Conservation (phyloP, 495 filamentous ascomycete species). For the Hypoxylon perforatum region DNA sequence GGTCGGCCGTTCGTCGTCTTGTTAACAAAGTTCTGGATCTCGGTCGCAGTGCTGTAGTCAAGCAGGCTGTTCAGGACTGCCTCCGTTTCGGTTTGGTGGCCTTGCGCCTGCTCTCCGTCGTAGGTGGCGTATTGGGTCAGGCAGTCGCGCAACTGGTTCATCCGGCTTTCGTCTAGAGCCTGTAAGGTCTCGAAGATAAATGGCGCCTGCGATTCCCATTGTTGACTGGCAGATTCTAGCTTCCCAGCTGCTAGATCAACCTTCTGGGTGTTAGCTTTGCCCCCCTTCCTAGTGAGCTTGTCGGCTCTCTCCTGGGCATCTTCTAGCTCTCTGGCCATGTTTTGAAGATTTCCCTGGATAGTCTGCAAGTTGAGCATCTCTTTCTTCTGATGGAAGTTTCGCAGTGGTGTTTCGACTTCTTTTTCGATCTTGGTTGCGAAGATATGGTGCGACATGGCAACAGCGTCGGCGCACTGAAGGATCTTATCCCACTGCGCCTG, state of each 20-base stretch:
- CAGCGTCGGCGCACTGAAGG: constrained; percentile 77
- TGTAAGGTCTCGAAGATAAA: constrained; percentile 97
- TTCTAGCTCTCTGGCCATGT: constrained; percentile 87
- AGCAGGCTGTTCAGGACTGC: constrained; percentile 85
- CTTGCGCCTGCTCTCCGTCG: constrained; percentile 88
- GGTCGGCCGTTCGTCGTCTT: constrained; percentile 61
- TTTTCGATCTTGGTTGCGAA: constrained; percentile 87
- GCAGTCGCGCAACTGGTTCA: constrained; percentile 92
- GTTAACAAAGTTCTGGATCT: constrained; percentile 85
- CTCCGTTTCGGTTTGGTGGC: constrained; percentile 79
- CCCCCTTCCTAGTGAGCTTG: constrained; percentile 83
- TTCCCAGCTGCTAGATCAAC: constrained; percentile 79
- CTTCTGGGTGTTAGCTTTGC: constrained; percentile 81
- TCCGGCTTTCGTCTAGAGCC: constrained; percentile 85
- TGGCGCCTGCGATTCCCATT: constrained; percentile 96
- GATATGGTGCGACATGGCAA: constrained; percentile 85
- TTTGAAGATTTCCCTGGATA: constrained; percentile 81
- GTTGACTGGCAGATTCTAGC: constrained; percentile 78
- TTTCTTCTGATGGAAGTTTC: constrained; percentile 72
- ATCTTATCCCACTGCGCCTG: constrained; percentile 93
- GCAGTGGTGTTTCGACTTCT: constrained; percentile 88
- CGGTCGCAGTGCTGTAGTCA: constrained; percentile 86
- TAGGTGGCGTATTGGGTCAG: constrained; percentile 94
- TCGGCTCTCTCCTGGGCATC: constrained; percentile 86
- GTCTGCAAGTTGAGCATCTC: constrained; percentile 88